These are phyloP conservation scores for Mesotaenium endlicherianum DNA, from an alignment of 139 green algal genomes.

Conservation along the genomic window DNA sequence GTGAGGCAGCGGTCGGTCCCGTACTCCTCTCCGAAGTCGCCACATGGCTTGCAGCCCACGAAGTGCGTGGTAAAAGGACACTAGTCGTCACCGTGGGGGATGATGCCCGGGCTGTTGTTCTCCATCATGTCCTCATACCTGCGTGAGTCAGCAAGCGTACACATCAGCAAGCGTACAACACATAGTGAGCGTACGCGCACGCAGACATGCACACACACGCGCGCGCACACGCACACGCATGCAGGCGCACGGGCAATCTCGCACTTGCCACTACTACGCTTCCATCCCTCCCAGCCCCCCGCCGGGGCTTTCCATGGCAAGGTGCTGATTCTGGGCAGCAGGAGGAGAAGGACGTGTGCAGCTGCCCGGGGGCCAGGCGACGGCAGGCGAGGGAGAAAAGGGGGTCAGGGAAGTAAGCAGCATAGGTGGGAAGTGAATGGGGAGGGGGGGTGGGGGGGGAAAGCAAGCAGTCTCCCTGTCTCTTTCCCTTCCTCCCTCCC, in stretches of 20 bases:
- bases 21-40: neutral
- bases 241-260: neutral
- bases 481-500: no score
- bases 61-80: conserved; percentile 41
- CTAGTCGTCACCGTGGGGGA: conserved; percentile 21
- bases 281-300: no score
- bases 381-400: no score
- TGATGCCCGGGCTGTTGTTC: conserved; percentile 27
- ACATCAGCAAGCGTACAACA: neutral
- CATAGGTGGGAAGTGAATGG: no score
- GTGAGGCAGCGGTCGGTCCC: neutral
- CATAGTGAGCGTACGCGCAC: neutral
- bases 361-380: no score
- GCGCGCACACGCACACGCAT: neutral
- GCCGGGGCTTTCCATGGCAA: no score
- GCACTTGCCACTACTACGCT: neutral
- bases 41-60: conserved; percentile 41
- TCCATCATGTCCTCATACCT: conserved; percentile 47
- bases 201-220: neutral
- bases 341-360: no score
- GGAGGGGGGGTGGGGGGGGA: no score
- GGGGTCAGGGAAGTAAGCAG: no score
- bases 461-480: no score
- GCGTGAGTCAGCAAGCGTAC: neutral
- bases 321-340: no score